These are phyloP conservation scores for Ophiobolus disseminans DNA, from an alignment of 2,329 filamentous ascomycete genomes.

Conservation along the genomic window DNA sequence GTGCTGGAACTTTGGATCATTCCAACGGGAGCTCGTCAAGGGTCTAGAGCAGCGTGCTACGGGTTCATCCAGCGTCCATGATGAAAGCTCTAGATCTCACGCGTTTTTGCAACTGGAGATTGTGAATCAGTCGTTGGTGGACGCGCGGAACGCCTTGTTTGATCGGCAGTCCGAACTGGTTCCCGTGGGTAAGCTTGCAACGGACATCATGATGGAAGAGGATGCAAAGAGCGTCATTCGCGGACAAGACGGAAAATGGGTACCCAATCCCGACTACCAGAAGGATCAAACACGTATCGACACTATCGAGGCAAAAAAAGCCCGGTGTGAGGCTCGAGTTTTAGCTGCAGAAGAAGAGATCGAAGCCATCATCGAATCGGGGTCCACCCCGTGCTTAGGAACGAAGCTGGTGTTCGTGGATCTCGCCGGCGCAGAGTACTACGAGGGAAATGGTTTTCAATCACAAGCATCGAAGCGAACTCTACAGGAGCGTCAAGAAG, in stretches of 20 bases:
- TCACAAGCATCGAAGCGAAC: slow-evolving; percentile 33
- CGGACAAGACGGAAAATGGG: slow-evolving; percentile 42
- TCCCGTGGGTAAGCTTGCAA: slow-evolving; percentile 53
- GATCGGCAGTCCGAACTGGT: slow-evolving; percentile 56
- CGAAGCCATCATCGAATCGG: too few relatives aligned
- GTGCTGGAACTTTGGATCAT: slow-evolving; percentile 48
- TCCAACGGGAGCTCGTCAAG: slow-evolving; percentile 36
- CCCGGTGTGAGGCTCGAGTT: neutral
- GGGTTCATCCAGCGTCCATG: slow-evolving; percentile 52
- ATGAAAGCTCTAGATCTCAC: slow-evolving; percentile 56
- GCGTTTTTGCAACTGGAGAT: slow-evolving; percentile 54
- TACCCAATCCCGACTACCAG: slow-evolving; percentile 39
- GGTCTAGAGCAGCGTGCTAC: slow-evolving; percentile 43
- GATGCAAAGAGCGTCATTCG: slow-evolving; percentile 38
- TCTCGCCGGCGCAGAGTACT: slow-evolving; percentile 55
- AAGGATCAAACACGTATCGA: neutral
- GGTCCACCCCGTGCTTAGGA: slow-evolving; percentile 43
- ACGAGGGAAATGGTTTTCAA: slow-evolving; percentile 21
- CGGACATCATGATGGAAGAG: slow-evolving; percentile 52
- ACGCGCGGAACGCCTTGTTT: slow-evolving; percentile 48
- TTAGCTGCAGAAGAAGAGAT: neutral
- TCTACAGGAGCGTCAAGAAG: slow-evolving; percentile 50
- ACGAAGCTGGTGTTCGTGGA: slow-evolving; percentile 56
- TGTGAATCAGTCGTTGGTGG: slow-evolving; percentile 46
- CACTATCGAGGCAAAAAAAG: neutral